These are phyloP conservation scores for Aspergillus brunneoviolaceus DNA, from an alignment of 2,329 filamentous ascomycete species.

Conservation along the genomic window DNA sequence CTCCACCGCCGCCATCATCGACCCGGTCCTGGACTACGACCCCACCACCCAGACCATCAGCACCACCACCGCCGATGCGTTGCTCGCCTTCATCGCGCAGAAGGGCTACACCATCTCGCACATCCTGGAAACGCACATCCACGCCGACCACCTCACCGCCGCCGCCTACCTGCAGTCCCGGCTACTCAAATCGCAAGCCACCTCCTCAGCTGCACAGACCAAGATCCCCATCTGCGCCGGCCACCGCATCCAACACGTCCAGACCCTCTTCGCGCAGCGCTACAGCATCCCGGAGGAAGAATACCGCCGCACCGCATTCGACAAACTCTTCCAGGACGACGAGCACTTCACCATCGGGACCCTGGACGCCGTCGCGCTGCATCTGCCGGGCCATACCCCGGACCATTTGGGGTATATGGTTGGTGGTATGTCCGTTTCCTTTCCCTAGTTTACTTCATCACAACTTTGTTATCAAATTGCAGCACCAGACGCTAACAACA, in stretches of 20 bases:
- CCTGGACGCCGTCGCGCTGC: conserved; percentile 48
- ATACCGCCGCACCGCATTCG: conserved; percentile 48
- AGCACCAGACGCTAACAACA: too few species aligned
- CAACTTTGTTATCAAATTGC: too few species aligned
- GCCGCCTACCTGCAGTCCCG: conserved; percentile 34
- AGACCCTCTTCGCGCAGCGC: conserved; percentile 49
- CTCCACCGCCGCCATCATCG: conserved; percentile 56
- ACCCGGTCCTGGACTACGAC: conserved; percentile 62
- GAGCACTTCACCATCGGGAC: conserved; percentile 54
- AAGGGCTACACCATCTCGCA: conserved; percentile 50
- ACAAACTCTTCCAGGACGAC: conserved; percentile 55
- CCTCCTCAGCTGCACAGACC: too few species aligned
- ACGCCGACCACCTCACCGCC: conserved; percentile 58
- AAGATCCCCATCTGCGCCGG: conserved; percentile 56
- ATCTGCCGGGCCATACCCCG: conserved; percentile 62
- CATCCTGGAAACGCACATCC: conserved; percentile 61
- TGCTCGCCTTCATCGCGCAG: conserved; percentile 48
- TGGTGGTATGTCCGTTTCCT: conserved; percentile 27
- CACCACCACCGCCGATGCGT: conserved; percentile 53
- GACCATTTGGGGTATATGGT: conserved; percentile 62
- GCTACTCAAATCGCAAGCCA: background rate
- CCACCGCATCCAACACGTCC: conserved; percentile 53
- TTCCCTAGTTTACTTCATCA: too few species aligned
- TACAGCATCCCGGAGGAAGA: conserved; percentile 51
- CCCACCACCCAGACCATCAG: conserved; percentile 44